Evolutionary conservation across 2,329 filamentous ascomycete genomes (phyloP), one percentile per base, ranked within the genome.

Genomic region (Colletotrichum orbiculare): DNA sequence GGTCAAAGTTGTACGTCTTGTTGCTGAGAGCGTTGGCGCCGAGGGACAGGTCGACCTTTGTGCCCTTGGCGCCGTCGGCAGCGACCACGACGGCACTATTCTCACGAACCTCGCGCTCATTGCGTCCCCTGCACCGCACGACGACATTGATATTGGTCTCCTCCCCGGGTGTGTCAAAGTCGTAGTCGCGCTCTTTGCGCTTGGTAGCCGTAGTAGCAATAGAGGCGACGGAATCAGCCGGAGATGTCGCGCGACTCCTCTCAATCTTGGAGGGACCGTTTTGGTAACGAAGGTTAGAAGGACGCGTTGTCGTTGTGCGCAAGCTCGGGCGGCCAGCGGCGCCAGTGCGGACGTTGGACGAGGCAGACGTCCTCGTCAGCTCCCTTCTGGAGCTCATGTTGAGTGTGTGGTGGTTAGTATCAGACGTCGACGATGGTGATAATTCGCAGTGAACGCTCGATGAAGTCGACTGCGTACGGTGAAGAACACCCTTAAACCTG

Each of bases 101-200:
- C 77, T 99, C 96, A 71, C 89, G 87, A 57, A 97, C 89, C 80
- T 99, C 96, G 70, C 95, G 90, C 71, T 97, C 92, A 75, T 92
- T 98, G 68, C 96, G 91, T 6, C 95, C 96, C 71, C 96, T 88
- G 80, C 95, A 99, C 69, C 96, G 87, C 63, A 99, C 96, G 39
- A 98, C 94, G 50, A 99, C 96, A 75, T 96, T 96, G 79, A 99
- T 99, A 76, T 97, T 99, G 8, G 95, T 98, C 77, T 97, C 94
- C 71, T 94, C 90, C 60, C 79, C 78, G 49, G 87, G 85, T 3
- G 83, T 77, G 38, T 92, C 88, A 6, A 85, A 77, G 48, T 95
- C 94, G 73, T 90, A 95, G 42, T 96, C 92, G 73, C 92, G 87
- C 71, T 96, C 92, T 77, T 97, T 97, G 73, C 94, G 89, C 82